Evolutionary conservation across 257 asterid species (phyloP), one percentile per base, ranked within the genome.

Genomic region (Agastache rugosa): DNA sequence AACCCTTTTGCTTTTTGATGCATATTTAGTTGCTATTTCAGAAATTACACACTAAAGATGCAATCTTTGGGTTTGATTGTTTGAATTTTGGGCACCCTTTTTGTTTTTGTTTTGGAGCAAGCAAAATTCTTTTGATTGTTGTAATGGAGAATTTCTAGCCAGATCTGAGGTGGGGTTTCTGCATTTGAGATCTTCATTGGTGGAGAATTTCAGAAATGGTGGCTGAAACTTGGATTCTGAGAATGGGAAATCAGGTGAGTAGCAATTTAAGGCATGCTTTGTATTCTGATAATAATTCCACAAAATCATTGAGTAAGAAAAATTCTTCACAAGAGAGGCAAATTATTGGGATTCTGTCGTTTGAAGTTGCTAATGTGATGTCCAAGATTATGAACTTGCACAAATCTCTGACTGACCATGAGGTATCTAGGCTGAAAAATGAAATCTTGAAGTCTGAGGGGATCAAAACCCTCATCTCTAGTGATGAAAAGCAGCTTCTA

Each of bases 331-430:
- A 75, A 58, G 92, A 82, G 70, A 89, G 82, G 31, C 81, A 79
- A 15, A 45, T 68, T 23, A 81, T 93, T 54, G 98, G 98, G 1
- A 95, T 95, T 72, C 85, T 95, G 16, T 92, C 98, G 20, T 95
- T 95, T 76, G 99, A 95, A 81, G 98, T 92, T 63, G 98, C 98
- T 81, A 95, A 92, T 84, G 87, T 95, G 60, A 95, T 95, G 99
- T 90, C 97, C 69, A 95, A 88, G 78, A 80, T 92, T 82, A 80
- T 95, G 78, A 86, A 90, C 77, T 78, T 92, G 74, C 96, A 95
- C 69, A 95, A 88, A 69, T 92, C 98, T 31, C 77, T 95, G 76
- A 64, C 89, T 73, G 91, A 88, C 16, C 31, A n/a, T 39, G 99
- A 89, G 76, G 80, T 89, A 6, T 64, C 50, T 11, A 90, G 72